Evolutionary conservation across 257 asterid species (phyloP).

Genomic region (Lycium barbarum): DNA sequence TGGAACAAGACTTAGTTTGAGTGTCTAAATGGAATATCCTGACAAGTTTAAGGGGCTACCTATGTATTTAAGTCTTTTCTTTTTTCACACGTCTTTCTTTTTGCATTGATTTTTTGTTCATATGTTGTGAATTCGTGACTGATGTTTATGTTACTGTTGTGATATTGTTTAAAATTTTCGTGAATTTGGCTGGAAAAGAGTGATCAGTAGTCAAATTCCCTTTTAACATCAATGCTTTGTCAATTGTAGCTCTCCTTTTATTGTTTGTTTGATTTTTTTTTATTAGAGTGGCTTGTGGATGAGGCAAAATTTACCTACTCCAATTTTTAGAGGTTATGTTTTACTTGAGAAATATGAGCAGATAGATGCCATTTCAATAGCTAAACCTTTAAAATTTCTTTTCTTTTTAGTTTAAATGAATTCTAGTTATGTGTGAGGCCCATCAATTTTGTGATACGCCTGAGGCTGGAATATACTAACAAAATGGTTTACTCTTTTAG

Average conservation of each 20-base stretch:
- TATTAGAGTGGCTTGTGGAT: not conserved
- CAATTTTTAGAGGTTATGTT: constrained; percentile 6
- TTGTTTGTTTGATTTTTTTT: not conserved
- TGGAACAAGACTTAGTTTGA: no score
- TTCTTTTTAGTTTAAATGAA: not conserved
- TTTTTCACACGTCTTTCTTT: not conserved
- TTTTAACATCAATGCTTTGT: not conserved
- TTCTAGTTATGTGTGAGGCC: not conserved
- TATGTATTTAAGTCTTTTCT: no score
- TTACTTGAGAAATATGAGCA: not conserved
- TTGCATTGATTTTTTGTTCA: constrained; percentile 14
- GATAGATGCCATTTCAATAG: not conserved
- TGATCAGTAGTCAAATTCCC: constrained; percentile 18
- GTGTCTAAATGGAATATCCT: no score
- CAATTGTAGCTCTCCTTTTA: not conserved
- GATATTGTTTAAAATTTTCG: not conserved
- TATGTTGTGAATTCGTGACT: not conserved
- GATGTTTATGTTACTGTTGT: constrained; percentile 6
- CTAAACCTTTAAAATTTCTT: not conserved
- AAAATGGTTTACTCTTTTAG: constrained; percentile 4
- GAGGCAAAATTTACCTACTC: not conserved
- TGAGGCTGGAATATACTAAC: not conserved
- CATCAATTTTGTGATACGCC: not conserved
- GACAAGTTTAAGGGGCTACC: no score
- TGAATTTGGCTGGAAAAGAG: constrained; percentile 9